These are phyloP conservation scores for Caloboletus inedulis DNA, from an alignment of 1,284 basidiomycete genomes.

Conservation along the genomic window DNA sequence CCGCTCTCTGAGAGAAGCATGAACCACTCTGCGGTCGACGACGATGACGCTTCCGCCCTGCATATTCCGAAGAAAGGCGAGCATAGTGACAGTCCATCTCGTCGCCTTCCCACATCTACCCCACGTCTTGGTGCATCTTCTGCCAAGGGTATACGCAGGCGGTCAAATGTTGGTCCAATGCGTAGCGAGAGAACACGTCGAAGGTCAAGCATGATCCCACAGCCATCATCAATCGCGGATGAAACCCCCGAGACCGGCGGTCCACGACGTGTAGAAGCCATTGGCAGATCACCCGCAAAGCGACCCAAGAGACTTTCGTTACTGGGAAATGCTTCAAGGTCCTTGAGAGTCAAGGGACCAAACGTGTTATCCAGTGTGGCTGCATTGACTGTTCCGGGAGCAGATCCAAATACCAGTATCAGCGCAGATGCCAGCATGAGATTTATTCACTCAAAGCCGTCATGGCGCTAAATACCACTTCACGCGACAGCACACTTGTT, in stretches of 20 bases:
- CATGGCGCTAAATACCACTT: conserved; percentile 26
- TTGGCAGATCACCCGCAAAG: conserved; percentile 60
- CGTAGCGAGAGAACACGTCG: conserved; percentile 67
- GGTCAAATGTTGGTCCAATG: conserved; percentile 70
- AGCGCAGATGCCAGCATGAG: conserved; percentile 24
- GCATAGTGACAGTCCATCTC: conserved; percentile 42
- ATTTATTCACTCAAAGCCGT: conserved; percentile 21
- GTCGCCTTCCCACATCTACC: conserved; percentile 46
- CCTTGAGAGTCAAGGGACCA: conserved; percentile 29
- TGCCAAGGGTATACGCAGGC: conserved; percentile 47
- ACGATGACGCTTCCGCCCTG: conserved; percentile 14
- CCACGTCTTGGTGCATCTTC: conserved; percentile 40
- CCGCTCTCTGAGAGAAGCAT: conserved; percentile 64
- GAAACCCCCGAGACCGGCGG: conserved; percentile 32
- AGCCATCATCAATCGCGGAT: conserved; percentile 45
- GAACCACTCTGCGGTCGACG: conserved; percentile 39
- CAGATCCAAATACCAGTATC: conserved; percentile 31
- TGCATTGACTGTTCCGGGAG: conserved; percentile 21
- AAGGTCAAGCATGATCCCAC: conserved; percentile 74
- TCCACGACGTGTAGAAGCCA: conserved; percentile 40
- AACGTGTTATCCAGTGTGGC: conserved; percentile 18
- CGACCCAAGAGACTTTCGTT: conserved; percentile 61
- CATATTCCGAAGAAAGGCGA: conserved; percentile 39
- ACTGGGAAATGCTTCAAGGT: conserved; percentile 33
- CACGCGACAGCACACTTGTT: background rate